Base-by-base conservation (phyloP, 805 yeast species). In the Wickerhamiella australiensis region DNA sequence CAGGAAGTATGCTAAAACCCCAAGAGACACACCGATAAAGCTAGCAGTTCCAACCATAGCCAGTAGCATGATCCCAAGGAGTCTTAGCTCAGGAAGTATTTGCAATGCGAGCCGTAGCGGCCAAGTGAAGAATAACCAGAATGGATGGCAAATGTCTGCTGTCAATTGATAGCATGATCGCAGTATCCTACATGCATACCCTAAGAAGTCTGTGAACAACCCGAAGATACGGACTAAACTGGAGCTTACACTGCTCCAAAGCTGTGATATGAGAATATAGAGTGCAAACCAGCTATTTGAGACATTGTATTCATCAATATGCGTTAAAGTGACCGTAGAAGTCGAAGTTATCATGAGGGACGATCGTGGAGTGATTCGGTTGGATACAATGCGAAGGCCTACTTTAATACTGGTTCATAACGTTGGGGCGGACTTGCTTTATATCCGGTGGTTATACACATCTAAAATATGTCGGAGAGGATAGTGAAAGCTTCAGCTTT, bases 231-330 rank as follows among this genome's bases (percentile, higher is more conserved):
- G 21, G 25, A 5, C 23, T 18, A 21, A 11, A 18, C 9, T 3
- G 13, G 17, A 2, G 29, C 27, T 22, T 20, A 18, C 12, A 12
- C 17, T 13, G 8, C 18, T n/a, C 38, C 42, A 37, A 15, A 37
- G 37, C 23, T 31, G 27, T 13, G 46, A 17, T 3, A 21, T 25
- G 12, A 45, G n/a, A 4, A 45, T n/a, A 17, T 45, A 45, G 1
- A 35, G n/a, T 13, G 40, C 35, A 25, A 45, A 45, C 42, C 38
- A 33, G 15, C 20, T 25, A 20, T 25, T 18, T 15, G 41, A n/a
- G 25, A 35, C 41, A n/a, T 35, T 35, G 25, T 45, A 45, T 36
- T 45, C 47, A 23, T 45, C 47, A 13, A 45, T 35, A 15, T 45
- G 47, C 15, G 47, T 45, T 9, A 45, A 11, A 4, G 29, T 18